Conservation (phyloP, 2,329 filamentous ascomycete genomes). For the Fusarium staphyleae region DNA sequence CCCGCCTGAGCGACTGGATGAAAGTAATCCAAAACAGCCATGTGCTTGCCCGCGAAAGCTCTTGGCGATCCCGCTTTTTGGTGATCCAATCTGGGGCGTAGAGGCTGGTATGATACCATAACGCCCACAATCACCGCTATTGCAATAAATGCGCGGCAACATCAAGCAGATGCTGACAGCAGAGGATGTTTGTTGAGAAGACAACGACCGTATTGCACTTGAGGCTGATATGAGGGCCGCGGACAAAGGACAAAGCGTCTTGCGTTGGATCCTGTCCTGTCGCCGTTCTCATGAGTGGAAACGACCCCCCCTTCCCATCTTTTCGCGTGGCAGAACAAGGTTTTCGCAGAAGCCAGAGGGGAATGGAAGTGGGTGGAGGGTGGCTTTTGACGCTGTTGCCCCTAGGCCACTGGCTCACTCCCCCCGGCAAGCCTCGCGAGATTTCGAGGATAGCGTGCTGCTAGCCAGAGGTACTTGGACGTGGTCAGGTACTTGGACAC, state of each 20-base stretch:
- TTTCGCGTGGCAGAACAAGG: constrained; percentile 30
- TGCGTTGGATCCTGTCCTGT: constrained; percentile 11
- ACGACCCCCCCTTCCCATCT: constrained; percentile 16
- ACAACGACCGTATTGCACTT: constrained; percentile 2
- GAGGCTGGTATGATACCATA: not conserved
- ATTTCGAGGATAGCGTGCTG: constrained; percentile 30
- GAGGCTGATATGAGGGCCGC: constrained; percentile 1
- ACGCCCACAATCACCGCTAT: not conserved
- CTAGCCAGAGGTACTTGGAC: constrained; percentile 29
- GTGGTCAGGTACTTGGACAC: constrained; percentile 32
- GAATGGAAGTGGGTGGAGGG: constrained; percentile 27
- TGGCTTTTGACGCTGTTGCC: constrained; percentile 21
- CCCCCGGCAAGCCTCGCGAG: constrained; percentile 19
- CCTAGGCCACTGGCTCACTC: constrained; percentile 8
- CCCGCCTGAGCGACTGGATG: constrained; percentile 20
- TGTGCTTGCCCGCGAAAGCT: not conserved
- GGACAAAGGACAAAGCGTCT: constrained; percentile 12
- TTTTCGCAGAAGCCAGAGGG: constrained; percentile 30
- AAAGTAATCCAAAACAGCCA: constrained; percentile 13
- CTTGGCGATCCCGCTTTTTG: not conserved
- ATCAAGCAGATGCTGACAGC: no score
- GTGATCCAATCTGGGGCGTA: not conserved
- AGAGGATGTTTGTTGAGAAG: not conserved
- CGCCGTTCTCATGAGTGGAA: constrained; percentile 2
- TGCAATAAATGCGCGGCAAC: no score